Percentiles rank a stretch among this genome's conserved stretches.
Conservation (phyloP, 75 land plant genomes). For the Cupressus sempervirens region DNA sequence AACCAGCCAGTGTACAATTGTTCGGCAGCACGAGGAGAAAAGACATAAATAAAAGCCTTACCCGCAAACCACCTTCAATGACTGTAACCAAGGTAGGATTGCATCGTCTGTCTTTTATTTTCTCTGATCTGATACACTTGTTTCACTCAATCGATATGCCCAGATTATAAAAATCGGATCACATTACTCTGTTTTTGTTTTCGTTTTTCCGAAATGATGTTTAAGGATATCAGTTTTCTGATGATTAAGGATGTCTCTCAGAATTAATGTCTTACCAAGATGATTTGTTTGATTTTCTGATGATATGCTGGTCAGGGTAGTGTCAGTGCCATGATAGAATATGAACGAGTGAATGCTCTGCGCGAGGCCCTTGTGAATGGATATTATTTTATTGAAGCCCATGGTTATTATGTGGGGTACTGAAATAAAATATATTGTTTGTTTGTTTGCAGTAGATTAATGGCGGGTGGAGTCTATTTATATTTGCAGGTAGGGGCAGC, state of each 20-base stretch:
- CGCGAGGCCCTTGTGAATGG: not conserved
- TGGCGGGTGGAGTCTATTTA: not conserved
- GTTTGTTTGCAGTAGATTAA: not conserved
- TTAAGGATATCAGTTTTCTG: not conserved
- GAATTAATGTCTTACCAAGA: not conserved
- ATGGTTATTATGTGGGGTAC: not conserved
- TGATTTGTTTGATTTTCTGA: not conserved
- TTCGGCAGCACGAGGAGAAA: conserved; percentile 1
- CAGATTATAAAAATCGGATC: too few relatives aligned
- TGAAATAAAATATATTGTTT: not conserved
- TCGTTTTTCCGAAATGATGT: not conserved
- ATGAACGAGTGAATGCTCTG: not conserved
- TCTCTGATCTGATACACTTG: not conserved
- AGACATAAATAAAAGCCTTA: not conserved
- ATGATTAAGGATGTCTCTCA: not conserved
- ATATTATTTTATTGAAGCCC: not conserved
- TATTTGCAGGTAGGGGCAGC: not conserved
- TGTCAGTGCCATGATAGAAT: not conserved
- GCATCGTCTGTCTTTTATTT: not conserved
- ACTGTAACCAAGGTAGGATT: not conserved
- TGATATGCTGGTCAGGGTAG: not conserved
- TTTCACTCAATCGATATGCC: not conserved
- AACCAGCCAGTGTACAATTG: not conserved
- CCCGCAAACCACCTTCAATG: too few relatives aligned
- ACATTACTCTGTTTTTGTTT: not conserved